Base-by-base conservation (phyloP, 2,329 filamentous ascomycete species). In the Tympanopsis confertula region DNA sequence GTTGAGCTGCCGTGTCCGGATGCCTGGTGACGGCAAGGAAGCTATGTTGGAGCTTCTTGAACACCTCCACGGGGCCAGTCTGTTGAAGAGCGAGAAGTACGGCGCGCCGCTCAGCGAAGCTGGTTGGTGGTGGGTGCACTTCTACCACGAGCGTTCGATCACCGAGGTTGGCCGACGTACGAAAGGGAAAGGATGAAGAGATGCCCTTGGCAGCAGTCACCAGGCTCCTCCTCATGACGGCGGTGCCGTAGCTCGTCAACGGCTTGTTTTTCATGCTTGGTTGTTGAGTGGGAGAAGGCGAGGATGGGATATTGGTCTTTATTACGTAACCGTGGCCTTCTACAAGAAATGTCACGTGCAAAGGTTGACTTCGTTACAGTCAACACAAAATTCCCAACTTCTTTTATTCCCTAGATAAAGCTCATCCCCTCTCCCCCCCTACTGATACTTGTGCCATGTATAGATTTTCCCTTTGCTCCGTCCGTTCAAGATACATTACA, bases 61-160 rank as follows among this genome's bases (percentile, higher is more conserved):
- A 77, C 24, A 66, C 56, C 29, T 75, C 67, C 33, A 75, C 60
- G 2, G 57, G 53, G 39, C 65, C 67, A 45, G 67, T 57, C 39
- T 60, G 57, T 52, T 72, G 63, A 17, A 77, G 55, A 19, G 65
- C 59, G 32, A 66, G 64, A 22, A 77, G 55, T 15, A 77, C 59
- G 5, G 70, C 69, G 18, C 71, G 68, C 5, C 72, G 66, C 53
- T 77, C 70, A 20, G 62, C 59, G 44, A 77, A 66, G 35, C 44
- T 68, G n/a, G 56, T 47, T 10, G 73, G 72, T 12, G 62, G 48
- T 13, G 72, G 73, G n/a, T 55, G 51, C 15, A 74, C 71, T 26
- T 60, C 62, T 43, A 77, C 47, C 41, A 67, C 66, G 20, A 76
- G 29, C 13, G 55, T 50, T 12, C 56, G 33, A 42, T 26, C 22